Percentiles rank a stretch among this genome's conserved stretches.
Evolutionary conservation across 1,139 yeast genomes (phyloP).

Genomic region (Taphrina sp.): DNA sequence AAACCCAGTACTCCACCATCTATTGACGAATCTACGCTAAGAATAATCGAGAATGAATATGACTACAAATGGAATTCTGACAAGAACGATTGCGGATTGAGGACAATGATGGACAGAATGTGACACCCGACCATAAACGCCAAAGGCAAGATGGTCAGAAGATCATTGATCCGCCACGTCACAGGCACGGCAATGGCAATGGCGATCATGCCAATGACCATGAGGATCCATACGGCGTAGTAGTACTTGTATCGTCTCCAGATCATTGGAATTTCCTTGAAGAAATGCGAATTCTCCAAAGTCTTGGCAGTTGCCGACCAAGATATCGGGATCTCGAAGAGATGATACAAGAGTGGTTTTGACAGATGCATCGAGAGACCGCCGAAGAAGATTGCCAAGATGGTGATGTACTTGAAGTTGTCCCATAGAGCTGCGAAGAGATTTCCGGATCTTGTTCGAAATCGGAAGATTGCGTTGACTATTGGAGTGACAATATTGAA

Average conservation of each 20-base stretch:
- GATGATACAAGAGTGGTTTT: slow-evolving; percentile 34
- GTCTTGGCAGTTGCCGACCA: slow-evolving; percentile 38
- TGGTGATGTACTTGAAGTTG: slow-evolving; percentile 33
- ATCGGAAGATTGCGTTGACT: slow-evolving; percentile 36
- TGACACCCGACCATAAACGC: slow-evolving; percentile 26
- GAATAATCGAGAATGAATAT: background rate
- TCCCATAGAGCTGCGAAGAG: slow-evolving; percentile 33
- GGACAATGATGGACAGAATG: slow-evolving; percentile 8
- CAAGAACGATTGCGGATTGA: slow-evolving; percentile 29
- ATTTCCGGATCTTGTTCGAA: slow-evolving; percentile 33
- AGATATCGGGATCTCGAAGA: slow-evolving; percentile 36
- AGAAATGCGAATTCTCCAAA: slow-evolving; percentile 36
- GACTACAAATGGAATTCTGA: slow-evolving; percentile 16
- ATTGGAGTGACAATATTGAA: slow-evolving; percentile 36
- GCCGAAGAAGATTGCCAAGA: slow-evolving; percentile 35
- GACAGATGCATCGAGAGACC: slow-evolving; percentile 36
- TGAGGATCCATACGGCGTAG: slow-evolving; percentile 6
- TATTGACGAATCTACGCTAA: background rate
- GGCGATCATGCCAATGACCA: slow-evolving; percentile 28
- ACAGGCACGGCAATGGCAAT: slow-evolving; percentile 35
- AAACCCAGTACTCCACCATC: too few species aligned
- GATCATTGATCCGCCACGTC: slow-evolving; percentile 36
- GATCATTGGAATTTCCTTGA: slow-evolving; percentile 36
- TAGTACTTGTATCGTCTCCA: slow-evolving; percentile 25
- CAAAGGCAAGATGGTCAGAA: slow-evolving; percentile 21